These are phyloP conservation scores for Pterulicium gracile DNA, from an alignment of 1,284 basidiomycete species.

Conservation along the genomic window DNA sequence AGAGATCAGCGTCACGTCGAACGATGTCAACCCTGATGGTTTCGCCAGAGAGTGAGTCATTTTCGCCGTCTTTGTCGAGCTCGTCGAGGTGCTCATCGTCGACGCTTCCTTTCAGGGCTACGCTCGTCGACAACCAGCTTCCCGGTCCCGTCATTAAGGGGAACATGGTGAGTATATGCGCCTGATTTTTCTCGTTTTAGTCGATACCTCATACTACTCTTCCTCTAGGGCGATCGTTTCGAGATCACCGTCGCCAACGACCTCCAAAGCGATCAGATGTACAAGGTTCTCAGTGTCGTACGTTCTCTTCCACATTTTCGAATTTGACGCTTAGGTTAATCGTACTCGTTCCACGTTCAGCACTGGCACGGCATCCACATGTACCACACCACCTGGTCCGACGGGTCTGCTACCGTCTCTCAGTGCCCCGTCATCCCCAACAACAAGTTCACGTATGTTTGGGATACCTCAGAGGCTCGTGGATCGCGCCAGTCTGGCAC, in stretches of 20 bases:
- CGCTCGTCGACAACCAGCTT: neutral
- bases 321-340: too few relatives aligned
- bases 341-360: neutral
- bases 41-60: neutral
- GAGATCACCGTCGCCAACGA: conserved; percentile 1
- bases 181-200: neutral
- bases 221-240: neutral
- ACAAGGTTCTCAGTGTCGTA: neutral
- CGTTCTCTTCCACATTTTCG: too few relatives aligned
- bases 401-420: conserved; percentile 2
- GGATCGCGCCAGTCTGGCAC: neutral
- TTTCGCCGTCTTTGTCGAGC: neutral
- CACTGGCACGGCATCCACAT: conserved; percentile 1
- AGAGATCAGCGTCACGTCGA: neutral
- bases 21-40: neutral
- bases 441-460: neutral
- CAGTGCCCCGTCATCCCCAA: neutral
- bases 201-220: neutral
- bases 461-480: neutral
- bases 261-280: neutral
- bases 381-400: neutral
- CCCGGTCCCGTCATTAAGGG: neutral
- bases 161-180: neutral
- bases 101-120: neutral
- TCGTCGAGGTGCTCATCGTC: neutral